Evolutionary conservation across 768 basidiomycete genomes (phyloP), one percentile per base, ranked within the genome.

Genomic region (Cystofilobasidium ferigula): DNA sequence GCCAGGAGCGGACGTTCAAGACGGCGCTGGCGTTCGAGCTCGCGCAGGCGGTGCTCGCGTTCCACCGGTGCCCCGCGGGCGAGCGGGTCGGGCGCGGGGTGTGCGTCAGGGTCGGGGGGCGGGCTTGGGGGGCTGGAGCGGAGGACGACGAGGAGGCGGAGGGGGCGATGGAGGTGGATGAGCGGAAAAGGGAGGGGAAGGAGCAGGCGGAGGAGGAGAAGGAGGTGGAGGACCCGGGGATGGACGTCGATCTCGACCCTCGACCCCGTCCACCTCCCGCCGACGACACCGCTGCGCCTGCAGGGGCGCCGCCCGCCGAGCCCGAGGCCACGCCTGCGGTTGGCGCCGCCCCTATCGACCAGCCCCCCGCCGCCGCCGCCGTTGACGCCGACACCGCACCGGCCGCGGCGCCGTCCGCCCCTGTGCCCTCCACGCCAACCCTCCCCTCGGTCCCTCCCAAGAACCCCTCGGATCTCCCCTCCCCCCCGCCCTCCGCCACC

Each of bases 1-100:
- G 88, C 24, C 93, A 98, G 76, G 95, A 99, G 73, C 81, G 88
- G 45, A 84, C 82, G 71, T 98, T 92, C 92, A 98, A 98, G 75
- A 77, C 87, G 48, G 85, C 86, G 2, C 73, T 89, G 32, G 94
- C 95, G 0, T 86, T 85, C 73, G 85, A 85, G 66, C 75, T 99
- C 34, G 87, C 89, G 0, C 84, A 83, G 35, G 82, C 88, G 30
- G 86, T 91, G 26, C 81, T 88, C 9, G 86, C 90, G 71, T 99
- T 91, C 90, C 89, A 94, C 73, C 80, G n/a, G n/a, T n/a, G n/a
- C n/a, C n/a, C n/a, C n/a, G n/a, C n/a, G n/a, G n/a, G 82, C 60
- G 84, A 86, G 26, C 85, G 85, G 70, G 84, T 85, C 67, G 82
- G 89, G 45, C 76, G 84, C 2, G 78, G 76, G 3, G 79, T 81